Base-by-base conservation (phyloP, 2,329 filamentous ascomycete species). In the Fusarium humuli region DNA sequence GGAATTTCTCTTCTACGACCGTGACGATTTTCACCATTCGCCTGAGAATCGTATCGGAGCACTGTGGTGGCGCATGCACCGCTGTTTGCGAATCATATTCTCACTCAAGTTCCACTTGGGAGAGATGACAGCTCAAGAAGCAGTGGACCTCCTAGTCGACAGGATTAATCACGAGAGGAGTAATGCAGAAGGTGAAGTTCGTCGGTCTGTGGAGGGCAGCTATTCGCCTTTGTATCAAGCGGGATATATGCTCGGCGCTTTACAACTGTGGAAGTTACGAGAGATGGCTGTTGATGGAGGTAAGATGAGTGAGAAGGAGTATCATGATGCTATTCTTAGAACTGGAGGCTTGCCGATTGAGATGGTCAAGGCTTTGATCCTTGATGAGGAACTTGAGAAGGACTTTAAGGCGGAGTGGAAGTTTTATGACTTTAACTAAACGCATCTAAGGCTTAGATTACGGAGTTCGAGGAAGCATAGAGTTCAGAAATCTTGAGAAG, bases 1-100 rank as follows among this genome's bases (percentile, higher is more conserved):
- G 68, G 68, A 70, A 52, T 71, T 70, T 30, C n/a, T 70, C 4
- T 61, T 70, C 6, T 70, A 70, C 27, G 18, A 45, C 0, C 45
- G 68, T 7, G 68, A 70, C 13, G 68, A 70, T 10, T 70, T 70
- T 4, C 68, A 70, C 0, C 47, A 61, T 5, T 70, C 68, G 0
- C 68, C 68, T 4, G 68, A 70, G 30, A 58, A 67, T 2, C 40
- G 64, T 0, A 71, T 70, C 4, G 68, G 68, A 13, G 68, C 68
- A 8, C 55, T 70, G 3, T 70, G 68, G 68, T 70, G 68, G 68
- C 68, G 68, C 0, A 70, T 70, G 68, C 68, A 70, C 42, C 64
- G 68, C 1, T 70, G 68, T 2, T 11, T 70, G 3, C 49, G 68
- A 2, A 71, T 70, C 0, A 55, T 65, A 0, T 70, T 70, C 9